Conservation (phyloP, 2,329 filamentous ascomycete genomes). For the Xylariales sp. region DNA sequence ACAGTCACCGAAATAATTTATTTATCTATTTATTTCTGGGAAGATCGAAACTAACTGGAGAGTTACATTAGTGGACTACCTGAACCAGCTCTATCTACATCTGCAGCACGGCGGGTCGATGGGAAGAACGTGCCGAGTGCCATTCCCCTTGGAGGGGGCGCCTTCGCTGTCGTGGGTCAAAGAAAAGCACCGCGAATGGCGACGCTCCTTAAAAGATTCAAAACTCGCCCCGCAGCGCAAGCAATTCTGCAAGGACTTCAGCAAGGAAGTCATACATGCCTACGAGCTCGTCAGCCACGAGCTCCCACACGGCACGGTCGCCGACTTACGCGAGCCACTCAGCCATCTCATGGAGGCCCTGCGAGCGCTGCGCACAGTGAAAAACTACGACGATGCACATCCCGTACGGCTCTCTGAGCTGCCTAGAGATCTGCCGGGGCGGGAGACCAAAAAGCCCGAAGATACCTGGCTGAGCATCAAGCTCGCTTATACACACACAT, state of each 20-base stretch:
- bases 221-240: background rate
- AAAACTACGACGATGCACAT: conserved; percentile 16
- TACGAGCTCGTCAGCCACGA: background rate
- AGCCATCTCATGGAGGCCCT: conserved; percentile 10
- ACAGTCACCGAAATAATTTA: no score
- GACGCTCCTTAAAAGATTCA: background rate
- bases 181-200: background rate
- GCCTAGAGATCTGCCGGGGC: conserved; percentile 6
- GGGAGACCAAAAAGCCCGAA: conserved; percentile 7
- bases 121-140: background rate
- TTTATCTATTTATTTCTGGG: no score
- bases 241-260: conserved; percentile 2
- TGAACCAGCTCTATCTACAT: background rate
- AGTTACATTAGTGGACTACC: no score
- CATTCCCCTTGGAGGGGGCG: background rate
- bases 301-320: background rate
- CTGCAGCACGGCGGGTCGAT: background rate
- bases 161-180: background rate
- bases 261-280: conserved; percentile 1
- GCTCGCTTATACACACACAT: conserved; percentile 1
- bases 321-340: conserved; percentile 5
- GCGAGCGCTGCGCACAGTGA: conserved; percentile 10
- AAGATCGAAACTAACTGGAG: no score
- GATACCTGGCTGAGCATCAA: conserved; percentile 5
- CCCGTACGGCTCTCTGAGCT: conserved; percentile 18